phyloP scores from a whole-genome alignment of 768 basidiomycete species.

The Tulasnella sp. region DNA sequence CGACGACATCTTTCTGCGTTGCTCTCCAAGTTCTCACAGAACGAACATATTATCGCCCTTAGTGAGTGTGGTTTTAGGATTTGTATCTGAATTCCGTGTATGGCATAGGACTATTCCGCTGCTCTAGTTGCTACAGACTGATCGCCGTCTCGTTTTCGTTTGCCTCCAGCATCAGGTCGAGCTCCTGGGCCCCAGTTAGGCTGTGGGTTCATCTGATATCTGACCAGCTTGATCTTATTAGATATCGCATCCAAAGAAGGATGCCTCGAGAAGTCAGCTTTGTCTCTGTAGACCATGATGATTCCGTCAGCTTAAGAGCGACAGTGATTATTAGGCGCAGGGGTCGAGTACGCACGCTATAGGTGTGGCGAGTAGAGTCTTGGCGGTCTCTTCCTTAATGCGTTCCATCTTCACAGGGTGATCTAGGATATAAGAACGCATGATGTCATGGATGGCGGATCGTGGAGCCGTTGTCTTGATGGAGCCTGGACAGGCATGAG shows the following conservation, averaged over 20 bases:
- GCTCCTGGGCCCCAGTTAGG: constrained; percentile 83
- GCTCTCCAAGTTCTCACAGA: too few species aligned
- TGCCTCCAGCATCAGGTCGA: constrained; percentile 20
- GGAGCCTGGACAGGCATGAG: constrained; percentile 81
- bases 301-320: constrained; percentile 6
- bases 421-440: constrained; percentile 69
- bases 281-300: constrained; percentile 29
- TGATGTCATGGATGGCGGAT: constrained; percentile 64
- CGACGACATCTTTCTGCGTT: too few species aligned
- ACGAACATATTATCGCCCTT: too few species aligned
- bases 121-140: too few species aligned
- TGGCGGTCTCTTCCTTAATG: constrained; percentile 60
- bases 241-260: constrained; percentile 49
- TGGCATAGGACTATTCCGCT: too few species aligned
- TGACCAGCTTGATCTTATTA: constrained; percentile 62
- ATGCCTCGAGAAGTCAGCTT: constrained; percentile 70
- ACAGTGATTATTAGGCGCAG: background rate
- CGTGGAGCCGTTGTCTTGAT: constrained; percentile 79
- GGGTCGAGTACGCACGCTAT: constrained; percentile 42
- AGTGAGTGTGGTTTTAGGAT: too few species aligned
- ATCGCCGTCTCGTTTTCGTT: too few species aligned
- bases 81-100: too few species aligned
- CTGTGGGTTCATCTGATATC: constrained; percentile 87
- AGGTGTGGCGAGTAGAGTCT: constrained; percentile 53
- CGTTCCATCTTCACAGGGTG: constrained; percentile 81